Conservation (phyloP, 2,329 filamentous ascomycete species). For the Neurospora sp. region DNA sequence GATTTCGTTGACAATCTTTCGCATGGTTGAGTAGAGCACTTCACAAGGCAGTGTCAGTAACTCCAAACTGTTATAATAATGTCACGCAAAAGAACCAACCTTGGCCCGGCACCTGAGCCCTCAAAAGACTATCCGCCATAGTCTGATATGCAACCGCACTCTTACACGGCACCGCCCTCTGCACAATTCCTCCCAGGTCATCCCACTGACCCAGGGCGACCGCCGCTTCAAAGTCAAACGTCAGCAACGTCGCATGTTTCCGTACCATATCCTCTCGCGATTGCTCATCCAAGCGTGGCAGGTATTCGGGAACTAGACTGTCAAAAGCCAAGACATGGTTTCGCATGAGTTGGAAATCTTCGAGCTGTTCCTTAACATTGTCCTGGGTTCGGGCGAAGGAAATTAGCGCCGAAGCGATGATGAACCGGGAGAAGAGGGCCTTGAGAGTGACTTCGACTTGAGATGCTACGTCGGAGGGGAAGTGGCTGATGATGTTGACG, state of each 20-base stretch:
- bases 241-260: slow-evolving; percentile 58
- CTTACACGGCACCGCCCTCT: slow-evolving; percentile 35
- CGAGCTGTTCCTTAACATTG: slow-evolving; percentile 38
- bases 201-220: slow-evolving; percentile 59
- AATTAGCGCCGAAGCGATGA: slow-evolving; percentile 43
- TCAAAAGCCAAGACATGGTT: slow-evolving; percentile 54
- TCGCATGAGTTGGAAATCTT: slow-evolving; percentile 53
- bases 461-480: slow-evolving; percentile 37
- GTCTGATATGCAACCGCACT: slow-evolving; percentile 44
- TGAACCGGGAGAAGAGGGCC: slow-evolving; percentile 60
- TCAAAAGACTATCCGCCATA: slow-evolving; percentile 57
- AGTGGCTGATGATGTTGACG: slow-evolving; percentile 40
- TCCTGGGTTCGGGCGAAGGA: slow-evolving; percentile 44
- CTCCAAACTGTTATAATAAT: neutral
- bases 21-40: slow-evolving; percentile 46
- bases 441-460: slow-evolving; percentile 46
- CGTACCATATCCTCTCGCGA: slow-evolving; percentile 41
- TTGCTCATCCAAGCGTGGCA: slow-evolving; percentile 31
- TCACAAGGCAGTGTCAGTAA: slow-evolving; percentile 1
- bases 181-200: slow-evolving; percentile 50
- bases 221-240: slow-evolving; percentile 73
- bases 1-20: slow-evolving; percentile 61
- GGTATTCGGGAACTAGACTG: slow-evolving; percentile 28
- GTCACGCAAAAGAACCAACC: slow-evolving; percentile 26
- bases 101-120: slow-evolving; percentile 39